Base-by-base conservation (phyloP, 768 basidiomycete genomes). In the Kondoa malvinella region DNA sequence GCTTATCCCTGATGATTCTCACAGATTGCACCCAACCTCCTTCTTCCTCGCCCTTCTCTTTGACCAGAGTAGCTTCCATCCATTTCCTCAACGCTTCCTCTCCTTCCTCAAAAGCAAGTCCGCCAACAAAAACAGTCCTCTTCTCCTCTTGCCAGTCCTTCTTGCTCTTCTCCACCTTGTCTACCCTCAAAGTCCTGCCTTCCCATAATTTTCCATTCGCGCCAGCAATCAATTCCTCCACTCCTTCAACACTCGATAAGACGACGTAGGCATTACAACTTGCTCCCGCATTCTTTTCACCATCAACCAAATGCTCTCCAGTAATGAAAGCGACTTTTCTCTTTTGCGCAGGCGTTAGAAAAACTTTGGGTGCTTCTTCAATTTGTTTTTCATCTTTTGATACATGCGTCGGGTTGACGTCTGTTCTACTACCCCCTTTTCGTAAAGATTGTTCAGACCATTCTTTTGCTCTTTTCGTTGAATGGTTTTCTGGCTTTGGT, bases 321-420 rank as follows among this genome's bases (percentile, higher is more conserved):
- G 91, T 88, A 76, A 97, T 95, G 77, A 92, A 95, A 0, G 91
- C 89, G 65, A 96, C 84, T 71, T 86, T 88, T 78, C 92, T 89
- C 80, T 94, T 96, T 77, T 95, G 88, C 64, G 81, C 82, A 0
- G 89, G 82, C 4, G 83, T 88, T 64, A 95, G 82, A 76, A 83
- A 88, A 50, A 50, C 40, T 76, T 89, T 77, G 21, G 69, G 60
- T n/a, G 32, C 66, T 69, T 63, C 65, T 67, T 40, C 59, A 67
- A 68, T 61, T 34, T n/a, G 25, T 29, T 78, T 73, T 60, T 80
- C 78, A 65, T 66, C 72, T 25, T 77, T 76, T 60, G 74, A 73
- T 40, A 76, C 75, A 25, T 76, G 74, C 21, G 73, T 71, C 16
- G 74, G 75, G 30, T 77, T 77, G 27, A 81, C 73, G 57, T 77